Percentiles rank a stretch among this genome's conserved stretches.
phyloP scores from a whole-genome alignment of 176 grass and related monocot genomes.

The Bothriochloa decipiens region DNA sequence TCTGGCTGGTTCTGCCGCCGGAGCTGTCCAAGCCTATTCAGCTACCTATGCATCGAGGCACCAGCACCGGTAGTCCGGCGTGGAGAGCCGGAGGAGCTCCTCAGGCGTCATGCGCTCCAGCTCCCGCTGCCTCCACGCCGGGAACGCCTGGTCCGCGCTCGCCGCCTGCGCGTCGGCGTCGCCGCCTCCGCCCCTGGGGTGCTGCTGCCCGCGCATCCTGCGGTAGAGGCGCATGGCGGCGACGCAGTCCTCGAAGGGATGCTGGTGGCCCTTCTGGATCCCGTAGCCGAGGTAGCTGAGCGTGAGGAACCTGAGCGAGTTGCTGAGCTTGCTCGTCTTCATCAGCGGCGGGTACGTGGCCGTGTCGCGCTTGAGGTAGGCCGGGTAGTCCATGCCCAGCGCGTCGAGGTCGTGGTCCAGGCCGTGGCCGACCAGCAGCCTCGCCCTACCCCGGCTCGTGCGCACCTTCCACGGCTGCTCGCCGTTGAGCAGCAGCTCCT shows the following conservation, averaged over 20 bases:
- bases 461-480: constrained; percentile 70
- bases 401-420: constrained; percentile 73
- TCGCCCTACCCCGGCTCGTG: constrained; percentile 25
- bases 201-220: constrained; percentile 49
- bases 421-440: constrained; percentile 66
- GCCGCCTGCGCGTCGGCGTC: not conserved
- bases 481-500: constrained; percentile 59
- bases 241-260: constrained; percentile 75
- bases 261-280: constrained; percentile 48
- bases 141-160: constrained; percentile 37
- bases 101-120: constrained; percentile 64
- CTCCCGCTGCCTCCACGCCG: constrained; percentile 54
- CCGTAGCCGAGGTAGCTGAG: constrained; percentile 61
- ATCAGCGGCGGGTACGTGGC: constrained; percentile 82
- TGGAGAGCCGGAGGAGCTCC: constrained; percentile 56
- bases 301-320: constrained; percentile 79
- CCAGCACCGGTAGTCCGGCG: constrained; percentile 70
- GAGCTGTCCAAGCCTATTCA: not conserved
- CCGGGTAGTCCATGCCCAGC: constrained; percentile 71
- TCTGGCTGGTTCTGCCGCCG: not conserved
- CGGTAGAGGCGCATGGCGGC: constrained; percentile 63
- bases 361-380: constrained; percentile 68
- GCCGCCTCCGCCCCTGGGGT: constrained; percentile 10
- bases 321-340: constrained; percentile 92
- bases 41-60: constrained; percentile 54